These are phyloP conservation scores for Penicillium lividum DNA, from an alignment of 495 filamentous ascomycete genomes.

Conservation along the genomic window DNA sequence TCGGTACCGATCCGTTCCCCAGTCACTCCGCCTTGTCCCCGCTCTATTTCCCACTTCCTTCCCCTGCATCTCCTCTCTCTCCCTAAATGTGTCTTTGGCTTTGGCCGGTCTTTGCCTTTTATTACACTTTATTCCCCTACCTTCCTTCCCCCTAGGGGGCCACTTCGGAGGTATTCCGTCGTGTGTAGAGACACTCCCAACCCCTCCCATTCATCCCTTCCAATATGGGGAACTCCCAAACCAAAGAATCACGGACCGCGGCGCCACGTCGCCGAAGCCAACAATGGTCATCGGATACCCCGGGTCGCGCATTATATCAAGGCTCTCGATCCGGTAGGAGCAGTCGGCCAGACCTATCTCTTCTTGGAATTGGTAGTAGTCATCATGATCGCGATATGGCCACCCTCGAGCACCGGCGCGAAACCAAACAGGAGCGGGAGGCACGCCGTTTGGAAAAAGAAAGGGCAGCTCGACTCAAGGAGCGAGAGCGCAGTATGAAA, in stretches of 20 bases:
- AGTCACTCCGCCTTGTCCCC: slow-evolving; percentile 25
- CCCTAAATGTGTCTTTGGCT: slow-evolving; percentile 11
- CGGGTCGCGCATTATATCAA: slow-evolving; percentile 42
- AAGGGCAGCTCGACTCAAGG: slow-evolving; percentile 67
- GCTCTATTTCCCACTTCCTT: slow-evolving; percentile 20
- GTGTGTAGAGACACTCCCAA: slow-evolving; percentile 4
- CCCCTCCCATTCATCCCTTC: slow-evolving; percentile 14
- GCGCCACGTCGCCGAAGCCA: slow-evolving; percentile 34
- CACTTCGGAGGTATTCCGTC: slow-evolving; percentile 22
- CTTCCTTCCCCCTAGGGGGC: slow-evolving; percentile 21
- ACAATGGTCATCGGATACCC: slow-evolving; percentile 40
- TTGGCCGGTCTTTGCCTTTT: slow-evolving; percentile 4
- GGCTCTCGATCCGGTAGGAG: slow-evolving; percentile 46
- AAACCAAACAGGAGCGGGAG: slow-evolving; percentile 91
- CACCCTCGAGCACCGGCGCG: slow-evolving; percentile 60
- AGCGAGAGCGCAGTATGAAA: slow-evolving; percentile 87
- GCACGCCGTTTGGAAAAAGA: slow-evolving; percentile 83
- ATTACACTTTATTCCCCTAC: slow-evolving; percentile 3
- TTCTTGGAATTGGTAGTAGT: slow-evolving; percentile 52
- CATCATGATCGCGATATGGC: slow-evolving; percentile 38
- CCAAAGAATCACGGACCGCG: slow-evolving; percentile 56
- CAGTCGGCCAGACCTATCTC: slow-evolving; percentile 57
- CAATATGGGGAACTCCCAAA: slow-evolving; percentile 62
- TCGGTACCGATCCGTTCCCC: slow-evolving; percentile 23
- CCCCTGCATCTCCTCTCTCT: slow-evolving; percentile 1